Evolutionary conservation across 352 stramenopile species (phyloP), one percentile per base, ranked within the genome.

Genomic region (Phytopythium mirpurense): DNA sequence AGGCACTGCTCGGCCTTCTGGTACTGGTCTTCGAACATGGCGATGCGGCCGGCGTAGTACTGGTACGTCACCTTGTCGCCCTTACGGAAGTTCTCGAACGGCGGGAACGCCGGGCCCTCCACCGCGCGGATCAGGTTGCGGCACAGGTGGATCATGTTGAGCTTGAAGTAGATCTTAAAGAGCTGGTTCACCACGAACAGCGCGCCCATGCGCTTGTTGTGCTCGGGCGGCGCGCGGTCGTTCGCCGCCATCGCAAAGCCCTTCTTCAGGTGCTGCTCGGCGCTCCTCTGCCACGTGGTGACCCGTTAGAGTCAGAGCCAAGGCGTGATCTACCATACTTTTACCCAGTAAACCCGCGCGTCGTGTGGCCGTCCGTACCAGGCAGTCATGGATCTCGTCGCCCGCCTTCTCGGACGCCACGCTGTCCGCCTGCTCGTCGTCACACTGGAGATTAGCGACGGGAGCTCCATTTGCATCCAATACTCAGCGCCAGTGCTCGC

Each of bases 21-120:
- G 70, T 98, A 98, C 63, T 98, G 83, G 78, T 98, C 95, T 74
- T 98, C 92, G 68, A 98, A 98, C 90, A 98, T 98, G 55, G 88
- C 96, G 37, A 98, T 90, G 52, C 95, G 87, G 16, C 95, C 95
- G 51, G 97, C 81, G 60, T 98, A 98, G 64, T 97, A 98, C 62
- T 95, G 77, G 66, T 98, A 98, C 55, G 91, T 98, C 27, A 98
- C 93, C 65, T 96, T 94, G 59, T 95, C 82, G 46, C 72, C 83
- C 73, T 90, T 95, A 56, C 68, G 72, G 49, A 96, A 92, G 23
- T 65, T 66, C 53, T 92, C 78, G 58, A 94, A 94, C 34, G 78
- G 71, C 3, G 78, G 78, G 61, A 91, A 88, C 37, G 76, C 81
- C 16, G 82, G 74, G 21, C 84, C 78, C 66, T 95, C 84, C 21